Percentiles rank a stretch among this genome's conserved stretches.
Evolutionary conservation across 805 yeast species (phyloP).

Genomic region (Hagleromyces aurorensis): DNA sequence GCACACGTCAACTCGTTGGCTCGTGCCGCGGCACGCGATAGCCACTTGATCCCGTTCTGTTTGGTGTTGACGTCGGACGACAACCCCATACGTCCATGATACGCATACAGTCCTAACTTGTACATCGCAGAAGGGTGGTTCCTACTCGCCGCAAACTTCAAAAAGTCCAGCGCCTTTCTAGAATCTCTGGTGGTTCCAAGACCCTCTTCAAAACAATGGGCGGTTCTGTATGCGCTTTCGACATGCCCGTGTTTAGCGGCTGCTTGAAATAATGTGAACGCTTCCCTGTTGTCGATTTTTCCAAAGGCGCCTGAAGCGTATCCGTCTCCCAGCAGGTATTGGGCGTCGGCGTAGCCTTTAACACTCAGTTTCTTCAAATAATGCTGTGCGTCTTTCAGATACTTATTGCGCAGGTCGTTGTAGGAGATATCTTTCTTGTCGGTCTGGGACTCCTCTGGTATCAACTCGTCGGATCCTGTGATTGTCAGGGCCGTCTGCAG

Average conservation of each 20-base stretch:
- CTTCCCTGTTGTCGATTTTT: conserved; percentile 67
- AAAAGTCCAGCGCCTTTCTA: conserved; percentile 72
- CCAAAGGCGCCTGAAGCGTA: conserved; percentile 79
- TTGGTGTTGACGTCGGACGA: conserved; percentile 59
- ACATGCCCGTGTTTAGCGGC: conserved; percentile 93
- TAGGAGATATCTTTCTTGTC: conserved; percentile 10
- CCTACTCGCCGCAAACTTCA: conserved; percentile 79
- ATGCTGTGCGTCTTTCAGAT: conserved; percentile 68
- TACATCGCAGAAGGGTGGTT: conserved; percentile 97
- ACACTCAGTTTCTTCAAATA: conserved; percentile 66
- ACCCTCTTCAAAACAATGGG: conserved; percentile 90
- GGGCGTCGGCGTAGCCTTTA: conserved; percentile 83
- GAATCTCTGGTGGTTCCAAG: conserved; percentile 87
- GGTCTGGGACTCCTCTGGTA: conserved; percentile 2
- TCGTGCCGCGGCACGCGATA: conserved; percentile 73
- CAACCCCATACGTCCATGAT: conserved; percentile 78
- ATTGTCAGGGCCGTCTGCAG: conserved; percentile 72
- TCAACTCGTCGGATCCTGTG: conserved; percentile 23
- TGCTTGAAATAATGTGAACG: conserved; percentile 67
- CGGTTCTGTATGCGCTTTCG: conserved; percentile 86
- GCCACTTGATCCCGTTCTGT: conserved; percentile 88
- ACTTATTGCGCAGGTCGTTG: conserved; percentile 39
- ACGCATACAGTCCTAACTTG: conserved; percentile 81
- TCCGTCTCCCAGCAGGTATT: conserved; percentile 86
- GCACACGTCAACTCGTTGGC: conserved; percentile 81